These are phyloP conservation scores for Aspergillus bridgeri DNA, from an alignment of 495 filamentous ascomycete species.

Conservation along the genomic window DNA sequence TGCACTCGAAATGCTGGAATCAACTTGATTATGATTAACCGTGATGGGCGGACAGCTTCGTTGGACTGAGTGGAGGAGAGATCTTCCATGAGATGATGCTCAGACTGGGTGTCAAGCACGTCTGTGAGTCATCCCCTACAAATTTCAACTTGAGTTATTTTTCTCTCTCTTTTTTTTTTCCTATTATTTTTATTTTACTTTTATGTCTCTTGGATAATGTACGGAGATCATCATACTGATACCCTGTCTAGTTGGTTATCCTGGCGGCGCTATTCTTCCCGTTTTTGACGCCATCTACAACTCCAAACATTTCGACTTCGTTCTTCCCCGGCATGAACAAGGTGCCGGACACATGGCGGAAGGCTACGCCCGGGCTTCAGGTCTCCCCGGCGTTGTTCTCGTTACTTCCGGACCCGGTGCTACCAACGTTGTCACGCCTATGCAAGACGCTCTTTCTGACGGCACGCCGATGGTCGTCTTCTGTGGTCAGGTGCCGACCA, in stretches of 20 bases:
- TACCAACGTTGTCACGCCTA: constrained; percentile 60
- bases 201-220: not conserved
- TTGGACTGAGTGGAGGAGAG: constrained; percentile 91
- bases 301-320: constrained; percentile 58
- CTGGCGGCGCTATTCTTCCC: constrained; percentile 47
- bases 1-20: not conserved
- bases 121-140: constrained; percentile 61
- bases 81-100: constrained; percentile 99
- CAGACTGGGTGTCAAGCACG: constrained; percentile 82
- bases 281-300: constrained; percentile 64
- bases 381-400: constrained; percentile 58
- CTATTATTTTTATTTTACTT: not conserved
- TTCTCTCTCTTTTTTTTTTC: not conserved
- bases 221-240: not conserved
- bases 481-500: constrained; percentile 56
- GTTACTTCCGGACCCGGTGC: constrained; percentile 65
- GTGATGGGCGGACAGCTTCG: constrained; percentile 56
- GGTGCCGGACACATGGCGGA: constrained; percentile 67
- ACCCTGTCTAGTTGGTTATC: constrained; percentile 36
- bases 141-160: constrained; percentile 59
- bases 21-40: constrained; percentile 11
- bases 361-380: constrained; percentile 58
- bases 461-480: constrained; percentile 63
- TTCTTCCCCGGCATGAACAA: constrained; percentile 61
- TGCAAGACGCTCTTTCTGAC: constrained; percentile 60